These are phyloP conservation scores for Citrus sp. DNA, from an alignment of 345 rosid species.

Conservation along the genomic window DNA sequence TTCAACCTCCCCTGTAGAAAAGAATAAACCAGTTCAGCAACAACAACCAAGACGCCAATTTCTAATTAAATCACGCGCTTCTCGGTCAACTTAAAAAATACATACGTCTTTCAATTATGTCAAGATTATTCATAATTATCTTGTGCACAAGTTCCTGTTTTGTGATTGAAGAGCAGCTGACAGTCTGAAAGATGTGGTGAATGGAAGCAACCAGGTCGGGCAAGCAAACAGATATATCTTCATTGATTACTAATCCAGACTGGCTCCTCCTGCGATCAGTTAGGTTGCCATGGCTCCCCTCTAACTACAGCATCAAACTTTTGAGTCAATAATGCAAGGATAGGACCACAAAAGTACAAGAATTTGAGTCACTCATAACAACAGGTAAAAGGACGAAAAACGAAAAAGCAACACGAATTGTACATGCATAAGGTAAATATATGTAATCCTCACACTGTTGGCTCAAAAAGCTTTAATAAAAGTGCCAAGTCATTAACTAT, in stretches of 20 bases:
- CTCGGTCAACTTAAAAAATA: background rate
- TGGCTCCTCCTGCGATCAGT: conserved; percentile 1
- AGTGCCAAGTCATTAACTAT: background rate
- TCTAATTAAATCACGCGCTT: background rate
- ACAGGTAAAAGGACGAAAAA: conserved; percentile 3
- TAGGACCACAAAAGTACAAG: background rate
- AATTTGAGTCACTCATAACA: background rate
- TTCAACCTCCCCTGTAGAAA: conserved; percentile 47
- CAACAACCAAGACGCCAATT: background rate
- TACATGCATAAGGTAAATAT: background rate
- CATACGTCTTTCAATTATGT: conserved; percentile 40
- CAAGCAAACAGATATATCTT: conserved; percentile 27
- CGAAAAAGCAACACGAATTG: background rate
- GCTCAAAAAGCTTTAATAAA: background rate
- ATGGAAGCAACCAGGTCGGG: conserved; percentile 37
- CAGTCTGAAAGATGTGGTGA: conserved; percentile 31
- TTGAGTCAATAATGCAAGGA: background rate
- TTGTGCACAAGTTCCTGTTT: conserved; percentile 54
- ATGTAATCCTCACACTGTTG: background rate
- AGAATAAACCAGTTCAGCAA: background rate
- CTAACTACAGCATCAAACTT: conserved; percentile 8
- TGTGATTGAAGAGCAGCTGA: conserved; percentile 38
- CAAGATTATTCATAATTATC: conserved; percentile 38
- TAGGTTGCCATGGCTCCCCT: background rate
- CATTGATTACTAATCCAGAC: background rate